A percentile compares a stretch with the other conserved stretches of the same genome.
These are phyloP conservation scores for Echria macrotheca DNA, from an alignment of 495 filamentous ascomycete species.

Conservation along the genomic window DNA sequence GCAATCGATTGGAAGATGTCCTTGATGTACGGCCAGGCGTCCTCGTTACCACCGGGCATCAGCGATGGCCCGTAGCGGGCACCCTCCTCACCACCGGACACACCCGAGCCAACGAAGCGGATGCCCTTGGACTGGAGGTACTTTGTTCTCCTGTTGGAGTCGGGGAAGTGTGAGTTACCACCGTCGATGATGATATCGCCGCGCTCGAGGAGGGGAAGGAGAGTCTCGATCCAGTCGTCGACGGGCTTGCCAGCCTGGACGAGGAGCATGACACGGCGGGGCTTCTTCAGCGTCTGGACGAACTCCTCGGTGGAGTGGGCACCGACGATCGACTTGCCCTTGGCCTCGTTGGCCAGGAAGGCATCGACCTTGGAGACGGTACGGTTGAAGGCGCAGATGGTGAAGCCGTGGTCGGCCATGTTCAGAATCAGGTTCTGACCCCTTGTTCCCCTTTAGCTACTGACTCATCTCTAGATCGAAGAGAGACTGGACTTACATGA, in stretches of 20 bases:
- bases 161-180: slow-evolving; percentile 98
- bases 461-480: background rate
- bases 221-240: slow-evolving; percentile 95
- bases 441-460: too few species aligned
- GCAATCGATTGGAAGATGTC: slow-evolving; percentile 97
- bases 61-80: slow-evolving; percentile 93
- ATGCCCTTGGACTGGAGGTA: slow-evolving; percentile 83
- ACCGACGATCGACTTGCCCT: slow-evolving; percentile 90
- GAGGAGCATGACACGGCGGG: slow-evolving; percentile 92
- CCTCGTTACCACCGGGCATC: slow-evolving; percentile 98
- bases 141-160: slow-evolving; percentile 91
- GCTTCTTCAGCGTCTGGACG: slow-evolving; percentile 89
- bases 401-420: slow-evolving; percentile 93
- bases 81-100: slow-evolving; percentile 98
- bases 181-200: slow-evolving; percentile 99
- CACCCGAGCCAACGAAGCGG: slow-evolving; percentile 93
- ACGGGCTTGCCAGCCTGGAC: slow-evolving; percentile 97
- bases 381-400: slow-evolving; percentile 94
- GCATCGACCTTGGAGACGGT: slow-evolving; percentile 95
- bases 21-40: slow-evolving; percentile 97
- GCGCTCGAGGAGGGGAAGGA: slow-evolving; percentile 80
- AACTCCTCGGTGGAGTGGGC: slow-evolving; percentile 94
- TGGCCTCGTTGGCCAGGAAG: slow-evolving; percentile 90
- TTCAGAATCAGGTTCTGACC: slow-evolving; percentile 97
- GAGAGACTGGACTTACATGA: slow-evolving; percentile 60